Evolutionary conservation across 768 basidiomycete species (phyloP).

Genomic region (Rhodotorula graminis): DNA sequence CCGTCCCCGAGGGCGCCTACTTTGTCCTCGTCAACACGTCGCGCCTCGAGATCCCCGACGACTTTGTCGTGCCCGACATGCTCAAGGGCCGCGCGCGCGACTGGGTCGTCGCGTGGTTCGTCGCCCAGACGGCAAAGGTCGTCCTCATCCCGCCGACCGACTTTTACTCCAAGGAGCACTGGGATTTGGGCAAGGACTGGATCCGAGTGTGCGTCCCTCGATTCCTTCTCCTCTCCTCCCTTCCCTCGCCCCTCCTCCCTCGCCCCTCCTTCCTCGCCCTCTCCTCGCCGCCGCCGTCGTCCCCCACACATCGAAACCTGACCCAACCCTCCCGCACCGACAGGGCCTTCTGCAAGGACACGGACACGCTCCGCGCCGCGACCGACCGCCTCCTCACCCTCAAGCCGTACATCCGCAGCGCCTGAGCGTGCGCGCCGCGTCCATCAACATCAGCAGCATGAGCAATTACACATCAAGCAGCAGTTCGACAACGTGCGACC

Average conservation of each 20-base stretch:
- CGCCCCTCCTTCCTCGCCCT: too few relatives aligned
- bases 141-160: slow-evolving; percentile 39
- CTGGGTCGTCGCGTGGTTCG: slow-evolving; percentile 45
- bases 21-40: slow-evolving; percentile 65
- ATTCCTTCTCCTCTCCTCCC: neutral
- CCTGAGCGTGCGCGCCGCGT: neutral
- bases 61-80: slow-evolving; percentile 44
- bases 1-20: slow-evolving; percentile 82
- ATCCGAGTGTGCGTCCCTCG: slow-evolving; percentile 18
- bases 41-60: slow-evolving; percentile 47
- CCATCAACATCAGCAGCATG: too few relatives aligned
- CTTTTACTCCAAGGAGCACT: slow-evolving; percentile 37
- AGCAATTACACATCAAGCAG: too few relatives aligned
- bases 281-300: too few relatives aligned
- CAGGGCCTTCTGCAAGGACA: slow-evolving; percentile 95
- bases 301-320: too few relatives aligned
- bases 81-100: slow-evolving; percentile 49
- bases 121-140: slow-evolving; percentile 37
- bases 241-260: too few relatives aligned
- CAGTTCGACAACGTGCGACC: too few relatives aligned
- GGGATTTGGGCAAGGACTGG: slow-evolving; percentile 29
- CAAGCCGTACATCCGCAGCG: slow-evolving; percentile 57
- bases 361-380: slow-evolving; percentile 75
- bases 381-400: slow-evolving; percentile 72
- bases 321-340: slow-evolving; percentile 46